Percentiles rank a stretch among this genome's conserved stretches.
phyloP scores from a whole-genome alignment of 2,329 filamentous ascomycete species.

The Colletotrichum echinochloae region DNA sequence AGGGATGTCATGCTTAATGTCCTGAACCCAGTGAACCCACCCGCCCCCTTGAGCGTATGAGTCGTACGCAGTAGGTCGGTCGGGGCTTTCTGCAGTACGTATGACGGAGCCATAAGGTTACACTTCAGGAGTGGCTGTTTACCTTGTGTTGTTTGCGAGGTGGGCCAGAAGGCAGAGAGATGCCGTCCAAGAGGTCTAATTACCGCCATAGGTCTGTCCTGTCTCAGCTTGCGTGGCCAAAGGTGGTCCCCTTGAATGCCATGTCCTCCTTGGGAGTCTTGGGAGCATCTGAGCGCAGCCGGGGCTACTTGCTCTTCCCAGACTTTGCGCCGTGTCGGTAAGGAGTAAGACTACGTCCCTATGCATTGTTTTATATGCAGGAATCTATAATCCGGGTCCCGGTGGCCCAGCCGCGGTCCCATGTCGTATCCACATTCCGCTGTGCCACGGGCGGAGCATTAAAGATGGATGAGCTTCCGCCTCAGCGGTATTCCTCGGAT shows the following conservation, averaged over 20 bases:
- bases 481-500: too few relatives aligned
- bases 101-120: not conserved
- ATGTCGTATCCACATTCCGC: conserved; percentile 13
- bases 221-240: conserved; percentile 28
- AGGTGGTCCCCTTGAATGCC: conserved; percentile 19
- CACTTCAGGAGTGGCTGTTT: not conserved
- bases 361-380: conserved; percentile 18
- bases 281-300: not conserved
- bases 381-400: not conserved
- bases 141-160: not conserved
- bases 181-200: conserved; percentile 8
- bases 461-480: conserved; percentile 18
- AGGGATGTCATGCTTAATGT: conserved; percentile 8
- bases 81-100: not conserved
- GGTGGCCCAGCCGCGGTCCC: conserved; percentile 2
- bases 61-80: too few relatives aligned
- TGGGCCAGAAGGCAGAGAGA: not conserved
- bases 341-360: too few relatives aligned
- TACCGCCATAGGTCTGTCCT: not conserved
- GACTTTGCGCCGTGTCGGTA: not conserved
- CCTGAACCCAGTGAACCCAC: not conserved
- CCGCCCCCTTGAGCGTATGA: conserved; percentile 24
- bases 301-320: not conserved
- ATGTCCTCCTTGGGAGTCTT: conserved; percentile 1
- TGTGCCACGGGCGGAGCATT: not conserved